Evolutionary conservation across 768 basidiomycete genomes (phyloP), one percentile per base, ranked within the genome.

Genomic region (Nevesoporus exiguus): DNA sequence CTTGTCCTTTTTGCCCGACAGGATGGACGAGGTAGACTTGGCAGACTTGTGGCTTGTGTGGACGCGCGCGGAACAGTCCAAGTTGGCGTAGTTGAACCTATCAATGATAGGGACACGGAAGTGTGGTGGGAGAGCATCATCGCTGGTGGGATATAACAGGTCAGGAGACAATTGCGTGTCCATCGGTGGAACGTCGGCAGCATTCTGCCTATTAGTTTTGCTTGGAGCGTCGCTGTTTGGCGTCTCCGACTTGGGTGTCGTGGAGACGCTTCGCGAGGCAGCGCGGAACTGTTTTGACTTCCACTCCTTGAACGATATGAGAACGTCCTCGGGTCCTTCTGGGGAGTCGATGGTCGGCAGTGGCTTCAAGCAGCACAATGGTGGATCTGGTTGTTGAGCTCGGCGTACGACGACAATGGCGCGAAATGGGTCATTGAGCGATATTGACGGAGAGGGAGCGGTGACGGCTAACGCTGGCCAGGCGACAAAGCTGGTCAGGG

Each of bases 11-110:
- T 93, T 94, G 30, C 84, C 86, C 27, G 90, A 88, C 9, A 99
- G 80, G 51, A 99, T 90, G 1, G 90, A 81, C 0, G 86, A 83
- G 0, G 91, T 74, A 2, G 90, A 92, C 64, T 93, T 93, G 30
- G 93, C 88, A 3, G 80, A 80, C 27, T 82, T 80, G 67, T 96
- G 93, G 0, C 93, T 77, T 8, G 80, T 80, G 71, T 96, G 95
- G 24, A 98, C 86, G 14, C 93, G 86, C 2, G 96, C 95, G 1
- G 92, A 93, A 67, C 97, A 99, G 69, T 98, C 96, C 54, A 86
- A 67, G 48, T 84, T 85, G 39, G 97, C 97, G 63, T 96, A 98
- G 71, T 99, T 97, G 77, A 95, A 97, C 40, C 93, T 80, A 74
- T 95, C 91, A 13, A 80, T 85, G 40, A 90, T 73, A 1, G 90